Conservation (phyloP, 352 stramenopile species). For the Phytophthora chlamydospora region DNA sequence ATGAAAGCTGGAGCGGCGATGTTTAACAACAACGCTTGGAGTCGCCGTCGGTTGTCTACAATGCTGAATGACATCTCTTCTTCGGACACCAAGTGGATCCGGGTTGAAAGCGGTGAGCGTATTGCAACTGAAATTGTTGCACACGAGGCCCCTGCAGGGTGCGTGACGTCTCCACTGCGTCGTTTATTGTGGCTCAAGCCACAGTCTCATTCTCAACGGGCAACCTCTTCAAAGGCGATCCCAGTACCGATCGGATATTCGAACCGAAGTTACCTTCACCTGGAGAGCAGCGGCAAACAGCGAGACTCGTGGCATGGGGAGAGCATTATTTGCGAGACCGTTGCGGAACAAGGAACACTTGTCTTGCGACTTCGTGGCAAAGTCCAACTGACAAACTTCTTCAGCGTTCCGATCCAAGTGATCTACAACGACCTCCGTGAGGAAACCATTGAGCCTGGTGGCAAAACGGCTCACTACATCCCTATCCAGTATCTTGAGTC, state of each 20-base stretch:
- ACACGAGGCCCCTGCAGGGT: conserved; percentile 83
- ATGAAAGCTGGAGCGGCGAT: conserved; percentile 49
- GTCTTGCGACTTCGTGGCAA: conserved; percentile 80
- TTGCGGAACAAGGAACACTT: conserved; percentile 84
- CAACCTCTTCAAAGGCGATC: conserved; percentile 67
- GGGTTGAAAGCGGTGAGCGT: conserved; percentile 65
- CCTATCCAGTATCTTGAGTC: conserved; percentile 81
- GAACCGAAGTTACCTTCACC: conserved; percentile 84
- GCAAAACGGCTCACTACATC: conserved; percentile 66
- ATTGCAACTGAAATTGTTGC: conserved; percentile 81
- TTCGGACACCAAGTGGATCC: conserved; percentile 68
- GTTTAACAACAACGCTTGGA: conserved; percentile 65
- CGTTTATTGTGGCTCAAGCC: conserved; percentile 81
- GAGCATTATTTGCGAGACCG: conserved; percentile 86
- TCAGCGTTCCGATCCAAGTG: conserved; percentile 73
- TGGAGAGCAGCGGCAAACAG: conserved; percentile 68
- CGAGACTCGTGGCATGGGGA: conserved; percentile 76
- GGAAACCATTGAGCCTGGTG: conserved; percentile 58
- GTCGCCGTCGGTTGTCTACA: conserved; percentile 66
- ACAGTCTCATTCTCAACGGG: conserved; percentile 50
- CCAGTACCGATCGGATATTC: conserved; percentile 89
- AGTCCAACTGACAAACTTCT: conserved; percentile 80
- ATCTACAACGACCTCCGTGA: conserved; percentile 74
- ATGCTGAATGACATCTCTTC: conserved; percentile 84
- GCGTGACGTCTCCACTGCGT: conserved; percentile 75